phyloP scores from a whole-genome alignment of 345 rosid species.

The Populus davidiana region DNA sequence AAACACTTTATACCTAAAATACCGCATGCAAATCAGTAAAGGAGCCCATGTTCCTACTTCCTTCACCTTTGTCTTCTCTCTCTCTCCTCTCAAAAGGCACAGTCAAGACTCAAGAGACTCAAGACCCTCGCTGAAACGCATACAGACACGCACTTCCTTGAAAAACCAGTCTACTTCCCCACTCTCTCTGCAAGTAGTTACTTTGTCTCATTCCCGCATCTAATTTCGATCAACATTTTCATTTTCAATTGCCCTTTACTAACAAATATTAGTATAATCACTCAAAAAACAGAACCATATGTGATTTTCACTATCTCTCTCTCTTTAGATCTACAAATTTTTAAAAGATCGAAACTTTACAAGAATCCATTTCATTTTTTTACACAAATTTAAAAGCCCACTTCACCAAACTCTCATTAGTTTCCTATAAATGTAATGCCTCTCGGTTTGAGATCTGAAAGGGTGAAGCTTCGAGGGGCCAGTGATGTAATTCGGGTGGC shows the following conservation, averaged over 20 bases:
- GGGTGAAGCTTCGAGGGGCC: not conserved
- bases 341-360: not conserved
- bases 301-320: not conserved
- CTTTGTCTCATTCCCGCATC: conserved; percentile 23
- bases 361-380: not conserved
- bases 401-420: not conserved
- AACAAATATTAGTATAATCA: not conserved
- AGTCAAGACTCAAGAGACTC: not conserved
- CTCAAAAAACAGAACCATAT: not conserved
- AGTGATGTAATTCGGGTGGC: conserved; percentile 10
- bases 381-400: not conserved
- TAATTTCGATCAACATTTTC: not conserved
- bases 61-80: not conserved
- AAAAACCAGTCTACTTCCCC: not conserved
- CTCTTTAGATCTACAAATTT: conserved; percentile 5
- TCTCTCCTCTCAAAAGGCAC: not conserved
- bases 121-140: not conserved
- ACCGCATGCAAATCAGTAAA: conserved; percentile 3
- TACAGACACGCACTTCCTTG: not conserved
- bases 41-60: not conserved
- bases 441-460: not conserved
- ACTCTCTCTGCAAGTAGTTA: conserved; percentile 16
- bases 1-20: conserved; percentile 1
- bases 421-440: not conserved
- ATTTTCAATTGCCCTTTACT: not conserved